A percentile compares a stretch with the other conserved stretches of the same genome.
Evolutionary conservation across 352 stramenopile species (phyloP).

Genomic region (Globisporangium splendens): DNA sequence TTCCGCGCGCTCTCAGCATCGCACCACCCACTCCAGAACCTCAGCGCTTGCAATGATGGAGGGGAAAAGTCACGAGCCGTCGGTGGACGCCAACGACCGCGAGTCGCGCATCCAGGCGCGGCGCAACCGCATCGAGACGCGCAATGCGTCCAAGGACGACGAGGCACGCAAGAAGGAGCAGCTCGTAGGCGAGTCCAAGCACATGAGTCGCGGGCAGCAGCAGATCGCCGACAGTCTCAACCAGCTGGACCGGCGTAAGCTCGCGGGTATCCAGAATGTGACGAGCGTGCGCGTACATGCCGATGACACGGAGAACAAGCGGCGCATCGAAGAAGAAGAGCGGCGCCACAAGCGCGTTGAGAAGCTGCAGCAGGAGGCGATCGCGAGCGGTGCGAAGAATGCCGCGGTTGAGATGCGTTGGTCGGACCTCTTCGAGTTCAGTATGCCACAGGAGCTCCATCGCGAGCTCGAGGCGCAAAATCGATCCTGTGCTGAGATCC

Average conservation of each 20-base stretch:
- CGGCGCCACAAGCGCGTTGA: constrained; percentile 79
- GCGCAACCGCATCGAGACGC: constrained; percentile 67
- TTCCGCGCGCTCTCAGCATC: no score
- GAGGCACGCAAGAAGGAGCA: constrained; percentile 73
- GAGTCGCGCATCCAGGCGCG: constrained; percentile 62
- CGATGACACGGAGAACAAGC: constrained; percentile 86
- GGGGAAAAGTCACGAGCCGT: constrained; percentile 34
- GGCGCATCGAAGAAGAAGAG: constrained; percentile 90
- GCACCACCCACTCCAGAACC: no score
- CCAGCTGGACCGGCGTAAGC: constrained; percentile 69
- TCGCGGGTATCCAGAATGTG: constrained; percentile 84
- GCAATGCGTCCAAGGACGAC: constrained; percentile 77
- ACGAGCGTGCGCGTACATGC: constrained; percentile 89
- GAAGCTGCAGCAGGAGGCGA: constrained; percentile 89
- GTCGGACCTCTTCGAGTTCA: constrained; percentile 89
- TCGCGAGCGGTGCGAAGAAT: constrained; percentile 88
- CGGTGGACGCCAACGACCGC: constrained; percentile 39
- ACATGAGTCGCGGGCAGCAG: constrained; percentile 68
- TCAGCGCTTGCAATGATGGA: no score
- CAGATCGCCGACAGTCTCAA: constrained; percentile 78
- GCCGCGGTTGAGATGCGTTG: constrained; percentile 92
- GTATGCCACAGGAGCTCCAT: constrained; percentile 92
- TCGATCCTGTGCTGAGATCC: constrained; percentile 83
- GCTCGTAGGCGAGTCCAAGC: constrained; percentile 54
- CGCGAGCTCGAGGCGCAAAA: constrained; percentile 88